A percentile compares a stretch with the other conserved stretches of the same genome.
Evolutionary conservation across 768 basidiomycete species (phyloP).

Genomic region (Thelephora ganbajun): DNA sequence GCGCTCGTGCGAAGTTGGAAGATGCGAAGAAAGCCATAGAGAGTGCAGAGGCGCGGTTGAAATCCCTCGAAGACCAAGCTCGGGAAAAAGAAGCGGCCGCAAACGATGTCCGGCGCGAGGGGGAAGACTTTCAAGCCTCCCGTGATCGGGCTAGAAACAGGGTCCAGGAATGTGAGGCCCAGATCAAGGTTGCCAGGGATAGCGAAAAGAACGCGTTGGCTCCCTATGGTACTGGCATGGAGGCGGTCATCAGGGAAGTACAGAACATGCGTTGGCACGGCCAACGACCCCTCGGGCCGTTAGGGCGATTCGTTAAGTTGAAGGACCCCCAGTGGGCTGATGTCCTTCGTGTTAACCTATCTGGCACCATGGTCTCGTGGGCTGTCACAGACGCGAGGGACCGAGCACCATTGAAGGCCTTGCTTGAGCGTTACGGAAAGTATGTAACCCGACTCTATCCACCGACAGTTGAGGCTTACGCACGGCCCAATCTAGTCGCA

Average conservation of each 20-base stretch:
- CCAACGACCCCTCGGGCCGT: slow-evolving; percentile 57
- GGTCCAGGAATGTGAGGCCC: slow-evolving; percentile 32
- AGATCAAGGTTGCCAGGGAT: slow-evolving; percentile 34
- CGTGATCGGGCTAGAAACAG: slow-evolving; percentile 19
- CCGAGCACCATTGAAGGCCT: slow-evolving; percentile 33
- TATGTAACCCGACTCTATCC: slow-evolving; percentile 26
- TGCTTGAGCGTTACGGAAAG: slow-evolving; percentile 50
- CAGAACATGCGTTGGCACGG: slow-evolving; percentile 44
- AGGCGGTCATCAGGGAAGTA: slow-evolving; percentile 40
- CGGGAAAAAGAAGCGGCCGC: slow-evolving; percentile 1
- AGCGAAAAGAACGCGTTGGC: slow-evolving; percentile 44
- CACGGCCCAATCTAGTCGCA: slow-evolving; percentile 21
- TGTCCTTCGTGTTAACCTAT: slow-evolving; percentile 52
- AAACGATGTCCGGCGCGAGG: slow-evolving; percentile 1
- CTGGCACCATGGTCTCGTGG: slow-evolving; percentile 45
- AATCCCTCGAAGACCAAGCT: slow-evolving; percentile 2
- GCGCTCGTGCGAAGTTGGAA: slow-evolving; percentile 36
- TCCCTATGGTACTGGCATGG: slow-evolving; percentile 51
- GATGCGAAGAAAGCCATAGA: slow-evolving; percentile 26
- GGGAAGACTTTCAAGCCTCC: slow-evolving; percentile 11
- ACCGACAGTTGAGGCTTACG: background rate
- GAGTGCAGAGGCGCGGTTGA: slow-evolving; percentile 21
- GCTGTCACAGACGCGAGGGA: slow-evolving; percentile 65
- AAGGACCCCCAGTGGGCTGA: slow-evolving; percentile 54
- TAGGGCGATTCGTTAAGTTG: slow-evolving; percentile 68